Evolutionary conservation across 768 basidiomycete species (phyloP).

Genomic region (Naganishia friedmannii): DNA sequence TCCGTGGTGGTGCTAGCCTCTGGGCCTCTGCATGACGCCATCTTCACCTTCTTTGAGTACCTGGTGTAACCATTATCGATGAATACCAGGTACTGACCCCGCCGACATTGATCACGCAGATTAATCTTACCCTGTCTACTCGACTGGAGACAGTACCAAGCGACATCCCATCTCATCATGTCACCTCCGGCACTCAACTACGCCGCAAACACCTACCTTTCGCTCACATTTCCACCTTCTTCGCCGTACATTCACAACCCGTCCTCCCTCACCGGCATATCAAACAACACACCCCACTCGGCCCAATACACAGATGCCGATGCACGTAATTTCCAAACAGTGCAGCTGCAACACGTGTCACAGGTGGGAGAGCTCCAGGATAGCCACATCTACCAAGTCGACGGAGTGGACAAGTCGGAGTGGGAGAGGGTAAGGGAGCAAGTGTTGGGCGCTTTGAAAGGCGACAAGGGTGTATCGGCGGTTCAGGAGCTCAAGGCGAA

Average conservation of each 20-base stretch:
- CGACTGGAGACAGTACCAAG: too few relatives aligned
- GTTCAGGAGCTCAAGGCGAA: slow-evolving; percentile 26
- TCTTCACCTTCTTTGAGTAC: too few relatives aligned
- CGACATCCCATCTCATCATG: neutral
- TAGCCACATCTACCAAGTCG: slow-evolving; percentile 28
- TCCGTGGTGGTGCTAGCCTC: neutral
- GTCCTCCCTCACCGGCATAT: neutral
- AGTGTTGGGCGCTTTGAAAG: slow-evolving; percentile 17
- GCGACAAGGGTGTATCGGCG: slow-evolving; percentile 7
- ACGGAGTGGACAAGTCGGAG: slow-evolving; percentile 24
- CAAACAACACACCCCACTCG: neutral
- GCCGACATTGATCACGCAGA: too few relatives aligned
- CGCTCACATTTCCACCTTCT: slow-evolving; percentile 14
- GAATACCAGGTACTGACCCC: too few relatives aligned
- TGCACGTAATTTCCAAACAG: neutral
- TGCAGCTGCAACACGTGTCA: slow-evolving; percentile 21
- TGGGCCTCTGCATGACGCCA: neutral
- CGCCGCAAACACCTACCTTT: slow-evolving; percentile 18
- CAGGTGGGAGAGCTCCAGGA: slow-evolving; percentile 28
- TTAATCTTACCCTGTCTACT: too few relatives aligned
- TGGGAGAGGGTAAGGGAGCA: slow-evolving; percentile 26
- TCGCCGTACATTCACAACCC: slow-evolving; percentile 21
- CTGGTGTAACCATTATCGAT: too few relatives aligned
- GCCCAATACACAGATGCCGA: too few relatives aligned
- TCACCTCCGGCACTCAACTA: slow-evolving; percentile 15